These are phyloP conservation scores for Termitomyces heimii DNA, from an alignment of 768 basidiomycete species.

Conservation along the genomic window DNA sequence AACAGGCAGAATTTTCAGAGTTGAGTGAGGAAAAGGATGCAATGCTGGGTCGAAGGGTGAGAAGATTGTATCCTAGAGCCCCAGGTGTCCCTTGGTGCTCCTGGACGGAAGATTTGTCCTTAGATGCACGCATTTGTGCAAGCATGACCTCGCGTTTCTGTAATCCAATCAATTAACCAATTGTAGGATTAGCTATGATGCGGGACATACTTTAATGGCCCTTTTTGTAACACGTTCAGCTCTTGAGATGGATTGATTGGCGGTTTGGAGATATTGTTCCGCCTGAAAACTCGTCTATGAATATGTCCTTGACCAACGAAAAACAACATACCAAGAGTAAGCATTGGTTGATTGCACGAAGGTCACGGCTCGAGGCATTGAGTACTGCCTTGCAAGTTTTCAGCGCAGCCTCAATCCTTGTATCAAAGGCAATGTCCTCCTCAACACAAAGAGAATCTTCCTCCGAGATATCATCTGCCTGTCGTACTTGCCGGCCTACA, in stretches of 20 bases:
- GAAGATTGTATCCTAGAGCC: conserved; percentile 23
- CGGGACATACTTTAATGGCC: conserved; percentile 43
- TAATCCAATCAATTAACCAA: neutral
- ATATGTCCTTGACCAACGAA: conserved; percentile 1
- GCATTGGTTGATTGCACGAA: conserved; percentile 48
- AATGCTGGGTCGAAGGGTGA: conserved; percentile 33
- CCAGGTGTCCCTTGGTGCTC: conserved; percentile 19
- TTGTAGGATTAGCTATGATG: neutral
- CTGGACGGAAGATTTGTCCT: conserved; percentile 14
- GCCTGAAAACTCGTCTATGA: conserved; percentile 28
- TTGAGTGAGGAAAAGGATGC: conserved; percentile 37
- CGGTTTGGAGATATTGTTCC: conserved; percentile 47
- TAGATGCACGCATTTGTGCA: conserved; percentile 29
- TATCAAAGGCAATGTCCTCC: conserved; percentile 23
- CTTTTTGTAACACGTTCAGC: conserved; percentile 51
- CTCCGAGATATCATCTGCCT: neutral
- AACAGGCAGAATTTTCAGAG: conserved; percentile 36
- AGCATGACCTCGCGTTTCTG: conserved; percentile 49
- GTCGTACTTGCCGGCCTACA: conserved; percentile 33
- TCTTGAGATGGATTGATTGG: conserved; percentile 50
- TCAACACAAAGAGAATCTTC: neutral
- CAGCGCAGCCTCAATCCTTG: conserved; percentile 32
- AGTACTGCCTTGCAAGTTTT: conserved; percentile 43
- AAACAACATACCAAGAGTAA: conserved; percentile 41
- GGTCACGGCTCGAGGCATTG: conserved; percentile 48